These are phyloP conservation scores for Fusarium sp. DNA, from an alignment of 2,329 filamentous ascomycete species.

Conservation along the genomic window DNA sequence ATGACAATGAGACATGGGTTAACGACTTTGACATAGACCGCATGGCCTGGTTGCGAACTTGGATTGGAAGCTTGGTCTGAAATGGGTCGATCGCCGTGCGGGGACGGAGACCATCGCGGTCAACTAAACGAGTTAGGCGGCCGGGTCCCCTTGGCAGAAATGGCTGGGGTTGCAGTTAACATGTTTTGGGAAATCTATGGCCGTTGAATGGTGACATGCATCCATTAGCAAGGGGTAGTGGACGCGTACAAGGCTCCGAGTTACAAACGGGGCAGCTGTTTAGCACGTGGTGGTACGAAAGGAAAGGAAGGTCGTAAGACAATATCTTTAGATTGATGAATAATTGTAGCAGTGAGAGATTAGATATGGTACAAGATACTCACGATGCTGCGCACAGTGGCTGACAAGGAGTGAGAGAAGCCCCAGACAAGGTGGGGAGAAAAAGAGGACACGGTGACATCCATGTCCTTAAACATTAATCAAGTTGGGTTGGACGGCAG, in stretches of 20 bases:
- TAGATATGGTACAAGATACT: background rate
- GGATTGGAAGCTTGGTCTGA: conserved; percentile 22
- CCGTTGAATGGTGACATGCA: background rate
- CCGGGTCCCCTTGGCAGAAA: background rate
- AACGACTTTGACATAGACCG: background rate
- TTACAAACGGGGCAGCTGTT: background rate
- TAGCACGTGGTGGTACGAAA: background rate
- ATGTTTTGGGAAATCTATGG: background rate
- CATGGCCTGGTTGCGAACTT: conserved; percentile 7
- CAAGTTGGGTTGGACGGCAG: background rate
- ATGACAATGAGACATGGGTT: conserved; percentile 15
- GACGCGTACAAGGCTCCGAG: background rate
- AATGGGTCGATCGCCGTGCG: conserved; percentile 19
- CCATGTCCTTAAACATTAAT: background rate
- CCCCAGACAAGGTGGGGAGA: background rate
- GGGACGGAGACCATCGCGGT: conserved; percentile 12
- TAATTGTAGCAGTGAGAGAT: background rate
- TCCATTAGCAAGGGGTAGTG: background rate
- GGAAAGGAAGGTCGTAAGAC: background rate
- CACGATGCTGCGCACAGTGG: background rate
- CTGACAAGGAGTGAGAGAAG: background rate
- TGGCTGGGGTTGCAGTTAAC: conserved; percentile 1
- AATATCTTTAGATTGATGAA: background rate
- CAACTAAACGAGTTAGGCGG: background rate
- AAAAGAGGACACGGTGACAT: background rate